These are phyloP conservation scores for Penicillium coffeae DNA, from an alignment of 495 filamentous ascomycete genomes.

Conservation along the genomic window DNA sequence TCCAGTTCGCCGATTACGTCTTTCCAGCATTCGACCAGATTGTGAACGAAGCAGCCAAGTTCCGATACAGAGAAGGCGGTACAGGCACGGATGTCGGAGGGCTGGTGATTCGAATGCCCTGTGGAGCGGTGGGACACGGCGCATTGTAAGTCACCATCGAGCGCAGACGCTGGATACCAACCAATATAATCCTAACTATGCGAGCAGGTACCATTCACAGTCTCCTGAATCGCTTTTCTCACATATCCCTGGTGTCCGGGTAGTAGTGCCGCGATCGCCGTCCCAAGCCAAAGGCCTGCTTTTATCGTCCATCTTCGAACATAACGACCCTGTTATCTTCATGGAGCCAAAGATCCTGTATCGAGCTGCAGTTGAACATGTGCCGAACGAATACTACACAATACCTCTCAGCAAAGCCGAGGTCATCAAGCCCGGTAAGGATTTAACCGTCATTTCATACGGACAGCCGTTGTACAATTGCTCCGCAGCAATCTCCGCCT, in stretches of 20 bases:
- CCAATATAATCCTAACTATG: too few species aligned
- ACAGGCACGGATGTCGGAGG: slow-evolving; percentile 69
- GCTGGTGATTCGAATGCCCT: slow-evolving; percentile 90
- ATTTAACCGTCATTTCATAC: slow-evolving; percentile 87
- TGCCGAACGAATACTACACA: slow-evolving; percentile 76
- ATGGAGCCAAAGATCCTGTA: slow-evolving; percentile 98
- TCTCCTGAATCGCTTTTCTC: slow-evolving; percentile 90
- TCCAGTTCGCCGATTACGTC: slow-evolving; percentile 98
- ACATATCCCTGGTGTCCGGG: slow-evolving; percentile 83
- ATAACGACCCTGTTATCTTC: slow-evolving; percentile 89
- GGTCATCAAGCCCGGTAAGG: slow-evolving; percentile 74
- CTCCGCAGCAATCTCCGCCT: slow-evolving; percentile 70
- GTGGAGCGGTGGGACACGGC: slow-evolving; percentile 92
- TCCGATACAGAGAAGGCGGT: slow-evolving; percentile 76
- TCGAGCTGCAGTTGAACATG: slow-evolving; percentile 91
- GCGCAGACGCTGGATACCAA: too few species aligned
- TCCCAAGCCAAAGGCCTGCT: slow-evolving; percentile 90
- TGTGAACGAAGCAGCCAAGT: slow-evolving; percentile 95
- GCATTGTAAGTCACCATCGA: slow-evolving; percentile 58
- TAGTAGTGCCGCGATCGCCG: slow-evolving; percentile 87
- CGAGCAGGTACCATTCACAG: slow-evolving; percentile 92
- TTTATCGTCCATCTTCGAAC: slow-evolving; percentile 69
- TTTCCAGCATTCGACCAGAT: slow-evolving; percentile 97
- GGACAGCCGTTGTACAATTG: slow-evolving; percentile 91
- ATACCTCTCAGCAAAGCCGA: slow-evolving; percentile 88